Percentiles rank a stretch among this genome's conserved stretches.
Evolutionary conservation across 2,329 filamentous ascomycete species (phyloP).

Genomic region (Colletotrichum somersetense): DNA sequence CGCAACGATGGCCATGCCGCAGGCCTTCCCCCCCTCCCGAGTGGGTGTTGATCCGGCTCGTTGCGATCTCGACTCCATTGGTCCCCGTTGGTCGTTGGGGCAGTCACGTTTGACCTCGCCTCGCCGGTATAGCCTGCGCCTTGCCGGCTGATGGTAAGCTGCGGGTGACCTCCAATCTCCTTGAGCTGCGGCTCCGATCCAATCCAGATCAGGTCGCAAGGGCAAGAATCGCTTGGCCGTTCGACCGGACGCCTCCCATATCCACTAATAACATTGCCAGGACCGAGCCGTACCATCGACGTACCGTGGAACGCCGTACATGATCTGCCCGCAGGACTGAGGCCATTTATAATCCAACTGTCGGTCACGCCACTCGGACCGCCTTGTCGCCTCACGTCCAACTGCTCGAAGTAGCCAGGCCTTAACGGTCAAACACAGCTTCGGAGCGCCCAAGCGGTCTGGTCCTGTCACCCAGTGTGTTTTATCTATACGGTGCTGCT

Average conservation of each 20-base stretch:
- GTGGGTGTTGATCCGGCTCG: constrained; percentile 15
- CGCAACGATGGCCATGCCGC: constrained; percentile 12
- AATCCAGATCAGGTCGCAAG: constrained; percentile 1
- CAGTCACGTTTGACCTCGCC: not conserved
- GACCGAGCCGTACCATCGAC: not conserved
- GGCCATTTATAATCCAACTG: not conserved
- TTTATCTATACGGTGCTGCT: not conserved
- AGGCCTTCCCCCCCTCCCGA: not conserved
- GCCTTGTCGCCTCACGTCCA: not conserved
- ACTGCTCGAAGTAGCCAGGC: not conserved
- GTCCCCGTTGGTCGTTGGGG: not conserved
- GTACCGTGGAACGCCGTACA: constrained; percentile 12
- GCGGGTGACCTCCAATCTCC: not conserved
- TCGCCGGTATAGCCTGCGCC: not conserved
- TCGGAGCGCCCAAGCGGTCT: not conserved
- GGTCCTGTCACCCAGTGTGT: not conserved
- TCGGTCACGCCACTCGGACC: not conserved
- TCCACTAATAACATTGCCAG: constrained; percentile 4
- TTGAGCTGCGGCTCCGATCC: constrained; percentile 10
- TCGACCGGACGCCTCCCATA: not conserved
- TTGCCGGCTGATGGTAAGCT: not conserved
- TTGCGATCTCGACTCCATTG: constrained; percentile 22
- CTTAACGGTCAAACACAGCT: not conserved
- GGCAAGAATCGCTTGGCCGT: constrained; percentile 1
- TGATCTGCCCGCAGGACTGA: not conserved